Conservation (phyloP, 495 filamentous ascomycete species). For the Aspergillus cristatus region DNA sequence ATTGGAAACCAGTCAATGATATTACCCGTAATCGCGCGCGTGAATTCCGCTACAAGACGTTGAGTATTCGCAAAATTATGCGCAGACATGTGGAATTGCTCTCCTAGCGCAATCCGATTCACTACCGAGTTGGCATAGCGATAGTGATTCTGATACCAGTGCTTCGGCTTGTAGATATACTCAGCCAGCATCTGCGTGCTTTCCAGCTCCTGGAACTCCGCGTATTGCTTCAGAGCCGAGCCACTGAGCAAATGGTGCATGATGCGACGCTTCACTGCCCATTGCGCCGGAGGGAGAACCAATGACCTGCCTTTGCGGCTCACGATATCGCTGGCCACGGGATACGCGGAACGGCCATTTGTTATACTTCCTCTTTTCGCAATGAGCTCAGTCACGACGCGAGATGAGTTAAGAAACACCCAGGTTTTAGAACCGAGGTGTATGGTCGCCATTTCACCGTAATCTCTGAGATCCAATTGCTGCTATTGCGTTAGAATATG, state of each 20-base stretch:
- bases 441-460: slow-evolving; percentile 29
- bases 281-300: slow-evolving; percentile 15
- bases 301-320: slow-evolving; percentile 20
- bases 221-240: slow-evolving; percentile 23
- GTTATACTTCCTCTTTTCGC: slow-evolving; percentile 22
- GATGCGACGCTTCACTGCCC: slow-evolving; percentile 26
- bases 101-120: slow-evolving; percentile 24
- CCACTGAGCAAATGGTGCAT: slow-evolving; percentile 36
- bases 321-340: slow-evolving; percentile 26
- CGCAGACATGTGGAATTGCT: slow-evolving; percentile 10
- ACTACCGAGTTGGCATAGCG: slow-evolving; percentile 36
- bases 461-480: slow-evolving; percentile 4
- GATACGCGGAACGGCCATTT: slow-evolving; percentile 23
- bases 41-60: slow-evolving; percentile 16
- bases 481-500: too few species aligned
- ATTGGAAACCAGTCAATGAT: slow-evolving; percentile 32
- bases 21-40: slow-evolving; percentile 18
- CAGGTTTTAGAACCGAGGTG: slow-evolving; percentile 26
- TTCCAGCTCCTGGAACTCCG: slow-evolving; percentile 29
- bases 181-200: slow-evolving; percentile 26
- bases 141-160: slow-evolving; percentile 31
- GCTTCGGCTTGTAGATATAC: slow-evolving; percentile 24
- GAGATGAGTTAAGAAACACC: slow-evolving; percentile 26
- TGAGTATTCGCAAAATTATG: slow-evolving; percentile 20
- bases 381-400: slow-evolving; percentile 25